A percentile compares a stretch with the other conserved stretches of the same genome.
Evolutionary conservation across 2,329 filamentous ascomycete species (phyloP).

Genomic region (Botrytis aclada): DNA sequence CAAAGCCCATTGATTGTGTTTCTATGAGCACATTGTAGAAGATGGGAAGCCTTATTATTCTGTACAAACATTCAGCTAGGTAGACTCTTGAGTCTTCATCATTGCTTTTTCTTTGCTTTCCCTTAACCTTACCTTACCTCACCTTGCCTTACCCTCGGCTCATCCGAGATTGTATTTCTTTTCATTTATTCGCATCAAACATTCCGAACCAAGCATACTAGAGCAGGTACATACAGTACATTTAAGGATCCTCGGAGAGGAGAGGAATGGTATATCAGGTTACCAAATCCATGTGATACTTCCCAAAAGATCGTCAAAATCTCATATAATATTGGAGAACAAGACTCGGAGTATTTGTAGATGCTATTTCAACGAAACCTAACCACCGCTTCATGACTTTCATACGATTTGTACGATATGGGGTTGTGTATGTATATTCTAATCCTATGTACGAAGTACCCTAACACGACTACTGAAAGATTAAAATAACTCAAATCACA

Average conservation of each 20-base stretch:
- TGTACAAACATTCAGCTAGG: neutral
- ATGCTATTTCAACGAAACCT: neutral
- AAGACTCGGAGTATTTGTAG: neutral
- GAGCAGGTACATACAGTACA: neutral
- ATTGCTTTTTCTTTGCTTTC: neutral
- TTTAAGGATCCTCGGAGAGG: neutral
- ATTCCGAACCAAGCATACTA: neutral
- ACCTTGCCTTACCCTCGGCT: neutral
- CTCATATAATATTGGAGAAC: neutral
- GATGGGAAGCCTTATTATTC: neutral
- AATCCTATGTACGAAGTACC: neutral
- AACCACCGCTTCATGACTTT: neutral
- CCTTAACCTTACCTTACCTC: neutral
- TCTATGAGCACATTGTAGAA: neutral
- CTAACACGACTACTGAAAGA: neutral
- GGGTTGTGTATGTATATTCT: neutral
- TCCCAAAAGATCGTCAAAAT: constrained; percentile 1
- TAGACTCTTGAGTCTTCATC: neutral
- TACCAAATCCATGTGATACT: neutral
- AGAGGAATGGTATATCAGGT: neutral
- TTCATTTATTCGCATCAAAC: neutral
- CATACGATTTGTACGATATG: neutral
- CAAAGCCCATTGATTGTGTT: neutral
- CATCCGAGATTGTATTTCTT: neutral
- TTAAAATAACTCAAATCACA: neutral